Evolutionary conservation across 371 early-diverging fungal genomes (phyloP).

Genomic region (Apophysomyces ossiformis): DNA sequence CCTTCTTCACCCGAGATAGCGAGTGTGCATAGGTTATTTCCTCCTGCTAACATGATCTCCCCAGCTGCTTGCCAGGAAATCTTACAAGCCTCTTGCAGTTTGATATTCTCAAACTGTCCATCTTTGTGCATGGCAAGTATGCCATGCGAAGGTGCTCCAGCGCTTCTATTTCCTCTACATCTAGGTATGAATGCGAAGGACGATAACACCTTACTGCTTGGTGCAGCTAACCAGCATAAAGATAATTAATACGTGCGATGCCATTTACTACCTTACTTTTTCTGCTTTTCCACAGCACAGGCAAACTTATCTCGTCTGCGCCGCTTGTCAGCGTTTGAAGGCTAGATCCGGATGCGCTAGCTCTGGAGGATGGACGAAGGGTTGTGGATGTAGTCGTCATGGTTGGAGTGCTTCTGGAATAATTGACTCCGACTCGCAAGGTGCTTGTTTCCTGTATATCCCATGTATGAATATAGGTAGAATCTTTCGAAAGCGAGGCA

Average conservation of each 20-base stretch:
- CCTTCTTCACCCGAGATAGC: neutral
- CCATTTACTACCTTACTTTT: constrained; percentile 50
- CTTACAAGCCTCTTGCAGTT: constrained; percentile 65
- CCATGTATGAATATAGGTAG: constrained; percentile 62
- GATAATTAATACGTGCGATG: neutral
- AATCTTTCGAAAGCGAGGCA: constrained; percentile 68
- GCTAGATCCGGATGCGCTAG: constrained; percentile 17
- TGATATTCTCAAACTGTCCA: constrained; percentile 58
- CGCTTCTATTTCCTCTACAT: constrained; percentile 26
- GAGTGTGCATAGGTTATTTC: constrained; percentile 35
- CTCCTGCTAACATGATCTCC: constrained; percentile 57
- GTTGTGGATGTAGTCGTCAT: neutral
- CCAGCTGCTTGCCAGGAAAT: constrained; percentile 70
- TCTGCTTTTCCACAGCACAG: constrained; percentile 69
- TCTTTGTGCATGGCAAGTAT: constrained; percentile 65
- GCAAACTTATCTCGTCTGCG: constrained; percentile 50
- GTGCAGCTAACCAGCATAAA: neutral
- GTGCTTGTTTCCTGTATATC: constrained; percentile 65
- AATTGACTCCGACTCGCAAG: constrained; percentile 25
- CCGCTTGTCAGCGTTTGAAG: constrained; percentile 12
- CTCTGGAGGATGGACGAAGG: neutral
- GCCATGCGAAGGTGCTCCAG: constrained; percentile 32
- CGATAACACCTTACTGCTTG: constrained; percentile 9
- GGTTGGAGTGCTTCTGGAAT: constrained; percentile 12
- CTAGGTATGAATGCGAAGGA: constrained; percentile 68